Evolutionary conservation across 345 rosid species (phyloP).

Genomic region (Crucihimalaya himalaica): DNA sequence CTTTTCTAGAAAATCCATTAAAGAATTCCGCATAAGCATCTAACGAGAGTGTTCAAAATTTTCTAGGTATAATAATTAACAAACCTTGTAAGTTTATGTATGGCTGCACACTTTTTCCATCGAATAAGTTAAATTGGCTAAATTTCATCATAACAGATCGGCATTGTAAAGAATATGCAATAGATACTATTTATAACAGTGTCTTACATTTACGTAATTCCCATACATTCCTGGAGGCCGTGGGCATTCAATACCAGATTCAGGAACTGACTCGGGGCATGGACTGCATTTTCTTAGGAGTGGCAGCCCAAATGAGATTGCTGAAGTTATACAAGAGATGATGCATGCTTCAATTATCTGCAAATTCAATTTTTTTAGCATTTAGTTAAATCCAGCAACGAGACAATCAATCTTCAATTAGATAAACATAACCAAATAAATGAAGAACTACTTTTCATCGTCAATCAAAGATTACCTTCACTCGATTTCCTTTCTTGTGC

Average conservation of each 20-base stretch:
- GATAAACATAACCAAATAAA: conserved; percentile 16
- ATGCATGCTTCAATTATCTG: conserved; percentile 98
- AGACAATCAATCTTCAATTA: conserved; percentile 7
- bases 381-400: conserved; percentile 5
- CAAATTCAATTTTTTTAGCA: not conserved
- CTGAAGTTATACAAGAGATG: conserved; percentile 82
- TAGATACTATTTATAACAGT: conserved; percentile 20
- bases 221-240: conserved; percentile 93
- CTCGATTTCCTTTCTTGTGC: conserved; percentile 83
- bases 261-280: conserved; percentile 79
- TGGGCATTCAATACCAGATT: conserved; percentile 82
- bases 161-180: conserved; percentile 14
- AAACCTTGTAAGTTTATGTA: not conserved
- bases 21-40: conserved; percentile 12
- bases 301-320: conserved; percentile 89
- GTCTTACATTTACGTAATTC: conserved; percentile 88
- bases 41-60: not conserved
- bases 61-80: not conserved
- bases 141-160: conserved; percentile 14
- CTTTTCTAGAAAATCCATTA: not conserved
- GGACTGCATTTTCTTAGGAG: conserved; percentile 87
- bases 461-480: conserved; percentile 57
- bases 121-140: not conserved
- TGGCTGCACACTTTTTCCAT: conserved; percentile 4
- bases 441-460: not conserved